Base-by-base conservation (phyloP, 192 early-diverging fungal genomes). In the Coemansia sp. region DNA sequence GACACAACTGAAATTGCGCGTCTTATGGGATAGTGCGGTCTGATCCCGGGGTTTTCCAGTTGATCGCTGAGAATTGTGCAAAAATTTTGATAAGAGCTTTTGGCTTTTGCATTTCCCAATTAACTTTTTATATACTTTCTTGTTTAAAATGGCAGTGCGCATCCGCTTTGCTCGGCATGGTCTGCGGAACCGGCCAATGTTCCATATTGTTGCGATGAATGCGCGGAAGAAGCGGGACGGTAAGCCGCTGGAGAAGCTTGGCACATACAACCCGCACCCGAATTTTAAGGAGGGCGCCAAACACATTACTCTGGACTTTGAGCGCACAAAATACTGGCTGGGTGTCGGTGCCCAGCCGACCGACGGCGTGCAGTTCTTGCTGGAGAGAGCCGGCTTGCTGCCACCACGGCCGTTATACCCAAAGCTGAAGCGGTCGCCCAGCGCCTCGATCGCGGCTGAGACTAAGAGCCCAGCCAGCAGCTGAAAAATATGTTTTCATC, bases 291-390 rank as follows among this genome's bases (percentile, higher is more conserved):
- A 88, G 15, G 89, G 89, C 21, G 78, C 86, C 56, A 97, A 98
- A 75, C 89, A 91, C 43, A 80, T 99, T 45, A 88, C 91, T 37
- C 79, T 97, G 54, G 88, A 96, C 67, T 84, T 88, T 76, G 91
- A 89, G 38, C 88, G 95, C 35, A 90, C 91, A 73, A 96, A 98
- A 76, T 95, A 99, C 76, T 99, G 97, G 97, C 78, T 99, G 48
- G 90, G 89, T 17, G 93, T 93, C 22, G 97, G 97, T 8, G 97
- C 97, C n/a, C 92, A 95, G 83, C 95, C 95, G 3, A 87, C 88
- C n/a, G 90, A 93, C 29, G 80, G 88, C 43, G 97, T 96, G n/a
- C 87, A 86, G 22, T 92, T 89, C 68, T 73, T 99, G 74, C 78
- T 99, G 19, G 89, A 79, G 66, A 71, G 76, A 21, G 76, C 76